Evolutionary conservation across 2,329 filamentous ascomycete species (phyloP).

Genomic region (Chaetomium olivaceum): DNA sequence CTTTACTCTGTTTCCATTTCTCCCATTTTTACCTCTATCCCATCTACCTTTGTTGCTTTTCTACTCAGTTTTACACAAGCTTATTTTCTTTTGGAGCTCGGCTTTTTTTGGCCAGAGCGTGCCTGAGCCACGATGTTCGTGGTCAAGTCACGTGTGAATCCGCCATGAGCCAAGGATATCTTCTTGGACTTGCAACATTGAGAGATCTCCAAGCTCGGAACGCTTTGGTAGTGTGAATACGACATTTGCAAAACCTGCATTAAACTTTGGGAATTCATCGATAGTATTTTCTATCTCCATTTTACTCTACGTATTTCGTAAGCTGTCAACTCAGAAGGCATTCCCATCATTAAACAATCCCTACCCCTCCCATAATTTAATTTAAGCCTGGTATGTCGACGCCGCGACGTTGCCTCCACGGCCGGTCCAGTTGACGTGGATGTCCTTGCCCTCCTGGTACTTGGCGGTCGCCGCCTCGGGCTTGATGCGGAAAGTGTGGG

Average conservation of each 20-base stretch:
- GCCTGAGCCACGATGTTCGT: not conserved
- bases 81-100: no score
- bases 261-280: not conserved
- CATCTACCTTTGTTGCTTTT: no score
- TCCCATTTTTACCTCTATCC: no score
- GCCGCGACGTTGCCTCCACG: conserved; percentile 96
- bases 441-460: conserved; percentile 83
- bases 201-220: not conserved
- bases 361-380: conserved; percentile 1
- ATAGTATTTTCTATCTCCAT: conserved; percentile 13
- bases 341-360: conserved; percentile 18
- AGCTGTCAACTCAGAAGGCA: conserved; percentile 3
- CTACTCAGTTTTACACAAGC: no score
- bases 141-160: conserved; percentile 14
- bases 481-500: conserved; percentile 88
- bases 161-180: not conserved
- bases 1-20: no score
- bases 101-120: no score
- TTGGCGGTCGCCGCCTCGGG: conserved; percentile 73
- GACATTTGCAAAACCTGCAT: not conserved
- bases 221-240: not conserved
- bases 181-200: not conserved
- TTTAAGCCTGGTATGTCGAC: conserved; percentile 95
- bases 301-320: conserved; percentile 17
- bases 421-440: conserved; percentile 99